Evolutionary conservation across 2,329 filamentous ascomycete genomes (phyloP), one percentile per base, ranked within the genome.

Genomic region (Harringtonia aguacate): DNA sequence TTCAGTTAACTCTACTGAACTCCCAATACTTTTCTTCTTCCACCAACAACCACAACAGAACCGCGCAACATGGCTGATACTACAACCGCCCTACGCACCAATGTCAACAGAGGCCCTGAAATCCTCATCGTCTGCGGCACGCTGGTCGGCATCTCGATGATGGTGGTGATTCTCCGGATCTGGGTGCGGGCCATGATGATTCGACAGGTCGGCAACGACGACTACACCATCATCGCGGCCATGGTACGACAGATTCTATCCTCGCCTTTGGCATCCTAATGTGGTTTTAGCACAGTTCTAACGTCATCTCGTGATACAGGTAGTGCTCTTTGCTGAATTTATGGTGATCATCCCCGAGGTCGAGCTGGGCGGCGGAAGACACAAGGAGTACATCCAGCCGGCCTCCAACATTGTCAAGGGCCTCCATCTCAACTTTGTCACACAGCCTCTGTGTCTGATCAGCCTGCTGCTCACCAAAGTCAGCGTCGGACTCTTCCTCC

Each of bases 371-470:
- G 57, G 50, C 3, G 57, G 57, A 12, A 50, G 52, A 8, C 57
- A 60, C 38, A 48, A 49, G 20, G 46, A 53, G 9, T 55, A 58
- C 46, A 57, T 60, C 39, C 17, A 51, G 6, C 55, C 55, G 5
- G 18, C 46, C 1, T 42, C 44, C 13, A 55, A 58, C 22, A 39
- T 56, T 22, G 28, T 34, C 20, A 51, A 41, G 3, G 57, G 55
- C 1, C 45, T 60, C 6, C 52, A 55, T 36, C 50, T 58, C 36
- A 60, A 60, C 55, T 60, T 59, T 21, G 52, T 55, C 36, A 59
- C 56, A 0, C 57, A 60, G 43, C 57, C 58, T 3, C 31, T 58
- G 20, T 59, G 52, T 15, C 46, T 60, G 4, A 46, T 57, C n/a
- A 51, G 43, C 17, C 44, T 60, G 7, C 53, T 50, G 31, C 30